A percentile compares a stretch with the other conserved stretches of the same genome.
Evolutionary conservation across 2,329 filamentous ascomycete species (phyloP).

Genomic region (Epichloe sibirici): DNA sequence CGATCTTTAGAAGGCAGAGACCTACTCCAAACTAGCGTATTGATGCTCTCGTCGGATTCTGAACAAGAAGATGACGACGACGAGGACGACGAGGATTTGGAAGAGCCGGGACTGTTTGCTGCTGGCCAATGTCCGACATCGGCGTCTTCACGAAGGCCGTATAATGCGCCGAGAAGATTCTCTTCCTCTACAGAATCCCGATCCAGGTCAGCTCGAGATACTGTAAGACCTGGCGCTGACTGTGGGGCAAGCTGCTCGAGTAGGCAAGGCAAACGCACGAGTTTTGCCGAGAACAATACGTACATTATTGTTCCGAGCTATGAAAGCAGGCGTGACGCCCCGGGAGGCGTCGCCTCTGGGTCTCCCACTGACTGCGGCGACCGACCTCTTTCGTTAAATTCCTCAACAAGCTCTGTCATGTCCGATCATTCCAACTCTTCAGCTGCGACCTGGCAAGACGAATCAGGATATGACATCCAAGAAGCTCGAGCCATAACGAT

Average conservation of each 20-base stretch:
- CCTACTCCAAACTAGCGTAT: conserved; percentile 40
- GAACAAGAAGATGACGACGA: conserved; percentile 29
- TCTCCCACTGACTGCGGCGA: conserved; percentile 15
- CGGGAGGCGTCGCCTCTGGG: conserved; percentile 9
- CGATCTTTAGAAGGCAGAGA: conserved; percentile 37
- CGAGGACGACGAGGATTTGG: conserved; percentile 10
- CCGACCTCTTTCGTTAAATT: conserved; percentile 13
- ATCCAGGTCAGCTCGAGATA: conserved; percentile 8
- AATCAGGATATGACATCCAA: conserved; percentile 20
- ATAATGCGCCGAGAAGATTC: conserved; percentile 1
- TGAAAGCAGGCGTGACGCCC: conserved; percentile 5
- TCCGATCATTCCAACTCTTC: conserved; percentile 28
- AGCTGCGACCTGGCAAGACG: conserved; percentile 19
- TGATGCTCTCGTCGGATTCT: conserved; percentile 46
- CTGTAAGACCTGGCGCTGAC: neutral
- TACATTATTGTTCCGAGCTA: conserved; percentile 28
- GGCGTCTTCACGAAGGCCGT: neutral
- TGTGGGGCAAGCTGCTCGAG: conserved; percentile 10
- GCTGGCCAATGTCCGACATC: neutral
- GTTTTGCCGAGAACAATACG: conserved; percentile 27
- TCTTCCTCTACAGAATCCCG: conserved; percentile 3
- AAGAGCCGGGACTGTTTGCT: neutral
- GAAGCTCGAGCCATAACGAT: conserved; percentile 29
- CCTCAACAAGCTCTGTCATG: conserved; percentile 18
- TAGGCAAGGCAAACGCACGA: conserved; percentile 27